These are phyloP conservation scores for Xylariales sp. DNA, from an alignment of 2,329 filamentous ascomycete species.

Conservation along the genomic window DNA sequence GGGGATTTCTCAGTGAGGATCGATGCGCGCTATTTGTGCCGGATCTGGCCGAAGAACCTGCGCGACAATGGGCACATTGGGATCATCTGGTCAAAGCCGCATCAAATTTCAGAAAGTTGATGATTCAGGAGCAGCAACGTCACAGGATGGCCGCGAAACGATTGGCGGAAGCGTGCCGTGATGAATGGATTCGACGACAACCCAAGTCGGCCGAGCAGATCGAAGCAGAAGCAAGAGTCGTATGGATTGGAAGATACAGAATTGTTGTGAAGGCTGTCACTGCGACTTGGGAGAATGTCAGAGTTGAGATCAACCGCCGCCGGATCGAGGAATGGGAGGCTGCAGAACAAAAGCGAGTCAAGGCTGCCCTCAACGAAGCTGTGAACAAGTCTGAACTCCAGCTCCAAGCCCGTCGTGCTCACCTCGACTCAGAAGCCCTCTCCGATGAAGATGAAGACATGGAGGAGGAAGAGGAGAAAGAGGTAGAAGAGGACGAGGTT, in stretches of 20 bases:
- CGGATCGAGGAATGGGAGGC: conserved; percentile 60
- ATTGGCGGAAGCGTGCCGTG: conserved; percentile 71
- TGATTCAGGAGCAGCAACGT: conserved; percentile 71
- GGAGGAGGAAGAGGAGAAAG: conserved; percentile 37
- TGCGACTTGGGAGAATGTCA: conserved; percentile 62
- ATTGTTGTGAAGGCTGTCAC: conserved; percentile 57
- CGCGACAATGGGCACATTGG: conserved; percentile 76
- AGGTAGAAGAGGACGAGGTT: conserved; percentile 45
- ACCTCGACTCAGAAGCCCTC: conserved; percentile 46
- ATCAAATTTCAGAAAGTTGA: conserved; percentile 72
- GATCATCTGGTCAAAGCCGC: conserved; percentile 82
- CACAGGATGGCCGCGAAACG: conserved; percentile 76
- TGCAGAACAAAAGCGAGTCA: conserved; percentile 59
- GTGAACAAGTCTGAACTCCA: conserved; percentile 68
- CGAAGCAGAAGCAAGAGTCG: conserved; percentile 68
- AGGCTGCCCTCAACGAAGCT: conserved; percentile 67
- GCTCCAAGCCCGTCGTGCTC: conserved; percentile 55
- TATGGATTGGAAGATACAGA: conserved; percentile 65
- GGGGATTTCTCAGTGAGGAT: conserved; percentile 67
- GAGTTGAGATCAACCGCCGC: conserved; percentile 54
- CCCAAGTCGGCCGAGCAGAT: conserved; percentile 77
- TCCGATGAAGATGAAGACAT: conserved; percentile 35
- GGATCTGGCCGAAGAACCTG: conserved; percentile 67
- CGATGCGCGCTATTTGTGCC: conserved; percentile 69
- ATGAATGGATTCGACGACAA: conserved; percentile 69